Evolutionary conservation across 768 basidiomycete genomes (phyloP).

Genomic region (Suillus variegatus): DNA sequence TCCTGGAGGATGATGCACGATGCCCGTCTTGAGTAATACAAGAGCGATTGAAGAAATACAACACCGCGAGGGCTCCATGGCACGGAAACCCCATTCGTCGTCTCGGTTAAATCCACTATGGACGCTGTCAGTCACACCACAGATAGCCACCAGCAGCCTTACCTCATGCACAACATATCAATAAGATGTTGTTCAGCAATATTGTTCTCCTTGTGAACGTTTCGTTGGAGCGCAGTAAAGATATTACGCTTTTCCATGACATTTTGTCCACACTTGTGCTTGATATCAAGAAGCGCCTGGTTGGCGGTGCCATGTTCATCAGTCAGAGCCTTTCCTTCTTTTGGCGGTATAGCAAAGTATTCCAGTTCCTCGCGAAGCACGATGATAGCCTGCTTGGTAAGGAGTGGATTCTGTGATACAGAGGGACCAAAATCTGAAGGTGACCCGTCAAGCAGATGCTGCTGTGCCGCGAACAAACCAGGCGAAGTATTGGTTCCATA

Average conservation of each 20-base stretch:
- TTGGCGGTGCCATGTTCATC: conserved; percentile 84
- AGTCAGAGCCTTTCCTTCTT: conserved; percentile 58
- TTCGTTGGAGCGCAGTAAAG: conserved; percentile 96
- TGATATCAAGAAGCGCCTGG: conserved; percentile 73
- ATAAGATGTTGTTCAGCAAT: conserved; percentile 98
- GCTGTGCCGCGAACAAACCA: conserved; percentile 78
- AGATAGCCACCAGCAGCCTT: conserved; percentile 17
- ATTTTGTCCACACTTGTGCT: conserved; percentile 83
- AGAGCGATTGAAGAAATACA: conserved; percentile 99
- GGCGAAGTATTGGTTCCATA: conserved; percentile 80
- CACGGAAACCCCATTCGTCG: conserved; percentile 98
- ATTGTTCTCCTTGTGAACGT: conserved; percentile 99
- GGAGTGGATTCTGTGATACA: conserved; percentile 84
- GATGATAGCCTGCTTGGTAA: conserved; percentile 97
- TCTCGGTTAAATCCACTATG: conserved; percentile 88
- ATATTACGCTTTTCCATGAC: conserved; percentile 90
- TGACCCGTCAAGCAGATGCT: conserved; percentile 70
- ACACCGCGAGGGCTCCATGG: conserved; percentile 92
- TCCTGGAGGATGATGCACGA: conserved; percentile 61
- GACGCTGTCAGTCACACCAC: conserved; percentile 15
- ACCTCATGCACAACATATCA: conserved; percentile 99
- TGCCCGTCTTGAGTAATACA: conserved; percentile 96
- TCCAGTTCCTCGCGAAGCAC: conserved; percentile 97
- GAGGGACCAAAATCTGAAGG: conserved; percentile 61
- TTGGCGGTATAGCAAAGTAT: conserved; percentile 94